Conservation (phyloP, 2,329 filamentous ascomycete genomes). For the Karstenula rhodostoma region DNA sequence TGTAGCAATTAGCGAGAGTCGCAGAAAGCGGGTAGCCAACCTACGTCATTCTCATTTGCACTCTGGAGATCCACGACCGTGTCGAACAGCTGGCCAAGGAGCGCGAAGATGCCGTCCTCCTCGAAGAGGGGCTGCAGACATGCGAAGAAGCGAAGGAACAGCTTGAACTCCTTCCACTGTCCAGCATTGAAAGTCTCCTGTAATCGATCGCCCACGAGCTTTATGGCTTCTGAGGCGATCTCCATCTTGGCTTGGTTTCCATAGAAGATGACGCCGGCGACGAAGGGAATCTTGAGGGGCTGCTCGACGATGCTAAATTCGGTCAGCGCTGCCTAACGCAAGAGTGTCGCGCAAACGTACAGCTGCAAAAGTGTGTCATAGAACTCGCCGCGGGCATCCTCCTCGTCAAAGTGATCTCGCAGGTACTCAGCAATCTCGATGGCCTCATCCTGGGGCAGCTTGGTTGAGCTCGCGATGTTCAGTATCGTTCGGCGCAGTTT, state of each 20-base stretch:
- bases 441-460: constrained; percentile 48
- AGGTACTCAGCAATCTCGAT: constrained; percentile 66
- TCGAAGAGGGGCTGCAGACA: constrained; percentile 82
- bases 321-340: constrained; percentile 23
- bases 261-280: constrained; percentile 82
- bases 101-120: constrained; percentile 82
- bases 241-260: constrained; percentile 81
- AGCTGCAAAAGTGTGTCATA: constrained; percentile 78
- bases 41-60: constrained; percentile 88
- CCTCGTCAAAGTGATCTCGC: constrained; percentile 79
- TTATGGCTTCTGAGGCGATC: constrained; percentile 74
- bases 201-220: constrained; percentile 65
- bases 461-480: constrained; percentile 49
- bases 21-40: constrained; percentile 42
- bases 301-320: constrained; percentile 75
- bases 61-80: constrained; percentile 94
- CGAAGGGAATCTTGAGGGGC: constrained; percentile 96
- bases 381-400: constrained; percentile 77
- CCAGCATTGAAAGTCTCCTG: constrained; percentile 75
- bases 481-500: constrained; percentile 47
- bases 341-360: constrained; percentile 49
- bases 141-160: constrained; percentile 87
- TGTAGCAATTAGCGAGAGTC: constrained; percentile 39
- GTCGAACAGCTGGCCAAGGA: constrained; percentile 89
- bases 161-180: constrained; percentile 90